phyloP scores from a whole-genome alignment of 192 early-diverging fungal species.

The Podila verticillata region DNA sequence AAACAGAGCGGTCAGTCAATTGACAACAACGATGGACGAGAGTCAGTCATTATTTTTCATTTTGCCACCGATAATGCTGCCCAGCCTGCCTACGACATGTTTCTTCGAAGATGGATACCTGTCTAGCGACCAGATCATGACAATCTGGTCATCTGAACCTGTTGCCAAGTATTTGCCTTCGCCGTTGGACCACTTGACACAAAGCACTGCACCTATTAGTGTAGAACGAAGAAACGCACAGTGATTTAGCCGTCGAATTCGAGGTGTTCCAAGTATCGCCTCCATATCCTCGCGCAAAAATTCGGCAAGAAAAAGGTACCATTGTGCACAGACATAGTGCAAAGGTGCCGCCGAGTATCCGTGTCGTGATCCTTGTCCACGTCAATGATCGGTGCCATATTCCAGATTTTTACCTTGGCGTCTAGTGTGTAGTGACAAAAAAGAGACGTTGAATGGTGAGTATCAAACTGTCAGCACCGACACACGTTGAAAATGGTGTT shows the following conservation, averaged over 20 bases:
- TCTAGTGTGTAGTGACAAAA: slow-evolving; percentile 60
- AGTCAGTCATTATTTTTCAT: not conserved
- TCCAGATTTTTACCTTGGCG: slow-evolving; percentile 93
- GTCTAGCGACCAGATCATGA: slow-evolving; percentile 91
- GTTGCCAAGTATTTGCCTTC: slow-evolving; percentile 83
- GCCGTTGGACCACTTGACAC: slow-evolving; percentile 83
- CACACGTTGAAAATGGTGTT: not conserved
- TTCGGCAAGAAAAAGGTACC: slow-evolving; percentile 54
- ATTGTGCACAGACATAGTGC: slow-evolving; percentile 85
- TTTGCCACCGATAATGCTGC: not conserved
- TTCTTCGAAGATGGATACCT: slow-evolving; percentile 34
- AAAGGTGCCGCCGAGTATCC: slow-evolving; percentile 69
- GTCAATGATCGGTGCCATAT: slow-evolving; percentile 67
- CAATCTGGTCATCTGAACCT: slow-evolving; percentile 92
- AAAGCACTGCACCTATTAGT: slow-evolving; percentile 80
- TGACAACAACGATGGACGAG: not conserved
- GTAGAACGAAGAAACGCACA: not conserved
- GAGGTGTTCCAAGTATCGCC: not conserved
- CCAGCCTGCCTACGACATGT: not conserved
- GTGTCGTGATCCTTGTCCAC: slow-evolving; percentile 57
- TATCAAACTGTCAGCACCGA: not conserved
- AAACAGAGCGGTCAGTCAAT: not conserved
- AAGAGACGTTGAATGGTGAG: not conserved
- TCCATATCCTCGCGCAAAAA: not conserved
- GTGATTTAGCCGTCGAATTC: not conserved